Percentiles rank a stretch among this genome's conserved stretches.
Evolutionary conservation across 2,329 filamentous ascomycete species (phyloP).

Genomic region (Aspergillus sp.): DNA sequence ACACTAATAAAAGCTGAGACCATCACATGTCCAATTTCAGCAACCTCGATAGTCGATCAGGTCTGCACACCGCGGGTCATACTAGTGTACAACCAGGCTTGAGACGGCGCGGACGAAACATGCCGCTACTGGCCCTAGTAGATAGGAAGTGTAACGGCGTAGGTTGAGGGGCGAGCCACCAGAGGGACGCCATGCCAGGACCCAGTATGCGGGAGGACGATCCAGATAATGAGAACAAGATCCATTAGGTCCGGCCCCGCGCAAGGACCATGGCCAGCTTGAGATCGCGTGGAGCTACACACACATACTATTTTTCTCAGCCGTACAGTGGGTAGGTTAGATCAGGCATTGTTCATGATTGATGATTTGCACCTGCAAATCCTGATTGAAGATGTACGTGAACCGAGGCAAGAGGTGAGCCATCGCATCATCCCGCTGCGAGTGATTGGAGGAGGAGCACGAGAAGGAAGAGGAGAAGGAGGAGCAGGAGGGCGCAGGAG

Average conservation of each 20-base stretch:
- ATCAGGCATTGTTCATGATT: too few species aligned
- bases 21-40: slow-evolving; percentile 17
- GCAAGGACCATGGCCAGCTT: background rate
- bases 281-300: background rate
- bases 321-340: too few species aligned
- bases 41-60: background rate
- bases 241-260: background rate
- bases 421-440: background rate
- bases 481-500: background rate
- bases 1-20: background rate
- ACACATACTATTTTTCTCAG: background rate
- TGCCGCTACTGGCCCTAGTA: background rate
- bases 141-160: slow-evolving; percentile 5
- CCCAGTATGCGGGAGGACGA: slow-evolving; percentile 2
- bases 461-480: background rate
- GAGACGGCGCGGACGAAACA: slow-evolving; percentile 3
- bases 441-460: background rate
- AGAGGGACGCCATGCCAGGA: background rate
- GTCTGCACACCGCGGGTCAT: slow-evolving; percentile 2
- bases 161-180: slow-evolving; percentile 3
- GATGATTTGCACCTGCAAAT: background rate
- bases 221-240: background rate
- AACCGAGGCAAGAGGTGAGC: background rate
- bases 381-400: background rate
- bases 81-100: background rate